Base-by-base conservation (phyloP, 176 grass and related monocot genomes). In the Carex kokanica region DNA sequence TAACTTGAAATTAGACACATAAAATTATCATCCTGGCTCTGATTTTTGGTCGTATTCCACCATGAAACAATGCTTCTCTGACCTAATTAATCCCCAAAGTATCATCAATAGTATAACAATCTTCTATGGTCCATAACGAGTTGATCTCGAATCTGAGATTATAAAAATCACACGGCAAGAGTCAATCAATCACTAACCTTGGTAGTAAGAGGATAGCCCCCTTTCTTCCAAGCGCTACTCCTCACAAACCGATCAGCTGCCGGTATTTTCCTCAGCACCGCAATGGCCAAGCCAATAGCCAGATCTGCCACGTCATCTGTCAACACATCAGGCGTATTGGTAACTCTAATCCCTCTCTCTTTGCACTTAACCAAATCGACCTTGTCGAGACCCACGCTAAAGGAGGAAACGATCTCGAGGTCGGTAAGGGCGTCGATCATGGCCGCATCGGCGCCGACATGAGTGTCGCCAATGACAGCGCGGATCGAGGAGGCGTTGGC, bases 291-390 rank as follows among this genome's bases (percentile, higher is more conserved):
- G 0, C 89, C 95, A n/a, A 98, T 86, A 11, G 95, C 91, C 60
- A 98, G 88, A 79, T 98, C 95, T 6, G 96, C 93, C 40, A 98
- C 96, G 80, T 98, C 96, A 47, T 98, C 93, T 62, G 96, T 98
- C 79, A 98, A 90, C n/a, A 98, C 96, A 85, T 95, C 96, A 86
- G 96, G 93, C 60, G 96, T 98, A 63, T 91, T 98, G 52, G 92
- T 95, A 64, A 98, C 96, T 79, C 86, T 85, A 47, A 98, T 89
- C 29, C 96, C 89, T 5, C 89, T 90, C 43, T 84, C 84, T 62
- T 79, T 86, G 91, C 95, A 98, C 84, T 67, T 87, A 70, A 64
- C 87, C 64, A 98, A 89, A 85, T 98, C 92, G 38, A 98, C 88
- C 78, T 88, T 88, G 84, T 98, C 95, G 79, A 98, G 60, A 27